A percentile compares a stretch with the other conserved stretches of the same genome.
phyloP scores from a whole-genome alignment of 75 land plant species.

The Pseudotsuga menziesii region DNA sequence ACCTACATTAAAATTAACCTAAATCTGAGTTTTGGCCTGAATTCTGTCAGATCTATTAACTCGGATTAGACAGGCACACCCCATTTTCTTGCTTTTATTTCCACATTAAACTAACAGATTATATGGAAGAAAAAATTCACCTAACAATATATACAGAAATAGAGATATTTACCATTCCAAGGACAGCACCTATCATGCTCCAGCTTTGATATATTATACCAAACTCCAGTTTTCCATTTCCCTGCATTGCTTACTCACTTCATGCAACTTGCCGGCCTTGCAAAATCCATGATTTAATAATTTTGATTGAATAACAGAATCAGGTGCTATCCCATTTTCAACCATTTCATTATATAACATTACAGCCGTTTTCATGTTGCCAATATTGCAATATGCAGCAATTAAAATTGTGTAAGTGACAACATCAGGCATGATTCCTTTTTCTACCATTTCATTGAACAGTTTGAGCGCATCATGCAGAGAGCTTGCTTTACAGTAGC shows the following conservation, averaged over 20 bases:
- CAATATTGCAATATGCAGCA: slow-evolving; percentile 23
- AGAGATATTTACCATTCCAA: slow-evolving; percentile 1
- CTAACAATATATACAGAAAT: background rate
- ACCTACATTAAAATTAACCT: too few relatives aligned
- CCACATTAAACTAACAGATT: too few relatives aligned
- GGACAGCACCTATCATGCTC: background rate
- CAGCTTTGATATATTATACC: background rate
- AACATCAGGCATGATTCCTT: slow-evolving; percentile 39
- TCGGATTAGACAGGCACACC: too few relatives aligned
- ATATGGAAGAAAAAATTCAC: too few relatives aligned
- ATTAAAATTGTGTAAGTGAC: slow-evolving; percentile 26
- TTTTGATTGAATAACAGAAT: slow-evolving; percentile 20
- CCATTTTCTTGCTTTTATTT: too few relatives aligned
- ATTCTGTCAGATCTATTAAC: too few relatives aligned
- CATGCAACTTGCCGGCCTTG: slow-evolving; percentile 16
- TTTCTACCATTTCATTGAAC: slow-evolving; percentile 34
- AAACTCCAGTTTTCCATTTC: background rate
- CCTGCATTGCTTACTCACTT: background rate
- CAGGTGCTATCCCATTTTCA: slow-evolving; percentile 33
- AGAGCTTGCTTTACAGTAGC: slow-evolving; percentile 27
- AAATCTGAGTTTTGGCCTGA: too few relatives aligned
- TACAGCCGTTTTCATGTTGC: slow-evolving; percentile 35
- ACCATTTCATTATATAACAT: slow-evolving; percentile 41
- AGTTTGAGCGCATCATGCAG: slow-evolving; percentile 37
- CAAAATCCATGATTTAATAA: slow-evolving; percentile 23